Percentiles rank a stretch among this genome's conserved stretches.
Evolutionary conservation across 768 basidiomycete genomes (phyloP).

Genomic region (Brasilioporus rufonigricans): DNA sequence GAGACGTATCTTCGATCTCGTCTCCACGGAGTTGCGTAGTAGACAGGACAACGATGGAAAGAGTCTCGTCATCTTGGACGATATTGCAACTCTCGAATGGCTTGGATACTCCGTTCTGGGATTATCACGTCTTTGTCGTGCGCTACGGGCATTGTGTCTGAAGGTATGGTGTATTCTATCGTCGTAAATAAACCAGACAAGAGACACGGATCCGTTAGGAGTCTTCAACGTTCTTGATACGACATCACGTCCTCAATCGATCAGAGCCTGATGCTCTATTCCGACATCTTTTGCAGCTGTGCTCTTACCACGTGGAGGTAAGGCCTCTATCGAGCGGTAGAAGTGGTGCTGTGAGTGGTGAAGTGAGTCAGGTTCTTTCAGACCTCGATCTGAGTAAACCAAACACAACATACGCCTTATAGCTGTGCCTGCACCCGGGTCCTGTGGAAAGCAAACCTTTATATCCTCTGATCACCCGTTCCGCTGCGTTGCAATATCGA

Average conservation of each 20-base stretch:
- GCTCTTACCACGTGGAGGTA: constrained; percentile 70
- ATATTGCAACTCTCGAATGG: constrained; percentile 68
- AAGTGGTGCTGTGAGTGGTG: constrained; percentile 76
- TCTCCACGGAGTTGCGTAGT: constrained; percentile 28
- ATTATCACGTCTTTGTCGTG: constrained; percentile 57
- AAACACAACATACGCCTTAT: background rate
- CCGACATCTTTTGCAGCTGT: constrained; percentile 56
- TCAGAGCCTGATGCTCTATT: constrained; percentile 61
- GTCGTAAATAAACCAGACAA: background rate
- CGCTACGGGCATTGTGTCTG: constrained; percentile 52
- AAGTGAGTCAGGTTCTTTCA: constrained; percentile 41
- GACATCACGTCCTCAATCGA: constrained; percentile 58
- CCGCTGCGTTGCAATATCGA: constrained; percentile 64
- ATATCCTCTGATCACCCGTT: constrained; percentile 46
- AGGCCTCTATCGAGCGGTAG: constrained; percentile 68
- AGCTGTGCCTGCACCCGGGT: constrained; percentile 67
- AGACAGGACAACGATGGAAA: constrained; percentile 10
- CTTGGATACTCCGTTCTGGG: constrained; percentile 55
- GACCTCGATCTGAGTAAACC: background rate
- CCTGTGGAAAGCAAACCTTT: constrained; percentile 35
- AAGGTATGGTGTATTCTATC: constrained; percentile 40
- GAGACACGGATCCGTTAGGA: constrained; percentile 33
- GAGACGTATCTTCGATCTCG: constrained; percentile 37
- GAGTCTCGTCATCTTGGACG: constrained; percentile 65
- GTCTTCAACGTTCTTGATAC: constrained; percentile 54